Evolutionary conservation across 1,284 basidiomycete species (phyloP).

Genomic region (Coniferiporia sulphurascens): DNA sequence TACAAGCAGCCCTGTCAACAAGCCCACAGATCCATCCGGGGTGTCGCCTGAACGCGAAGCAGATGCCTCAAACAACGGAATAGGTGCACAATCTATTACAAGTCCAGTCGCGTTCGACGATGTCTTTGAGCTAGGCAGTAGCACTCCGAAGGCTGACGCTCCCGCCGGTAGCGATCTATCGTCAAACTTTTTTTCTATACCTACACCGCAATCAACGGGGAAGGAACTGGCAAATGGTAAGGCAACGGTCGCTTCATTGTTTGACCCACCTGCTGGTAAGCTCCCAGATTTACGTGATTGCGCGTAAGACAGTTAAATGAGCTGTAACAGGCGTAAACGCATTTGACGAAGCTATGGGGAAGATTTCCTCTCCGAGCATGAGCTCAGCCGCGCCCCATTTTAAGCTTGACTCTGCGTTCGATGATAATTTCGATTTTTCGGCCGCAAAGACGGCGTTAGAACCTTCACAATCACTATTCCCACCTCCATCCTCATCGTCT

Average conservation of each 20-base stretch:
- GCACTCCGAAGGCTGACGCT: constrained; percentile 24
- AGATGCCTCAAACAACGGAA: constrained; percentile 27
- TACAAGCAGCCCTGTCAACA: not conserved
- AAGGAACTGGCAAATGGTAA: constrained; percentile 2
- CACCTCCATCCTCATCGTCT: constrained; percentile 18
- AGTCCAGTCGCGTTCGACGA: constrained; percentile 49
- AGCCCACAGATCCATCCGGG: constrained; percentile 27
- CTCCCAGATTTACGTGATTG: not conserved
- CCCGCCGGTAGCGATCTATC: constrained; percentile 7
- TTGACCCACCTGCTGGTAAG: constrained; percentile 1
- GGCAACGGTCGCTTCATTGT: not conserved
- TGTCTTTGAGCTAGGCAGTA: constrained; percentile 49
- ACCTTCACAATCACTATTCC: constrained; percentile 17
- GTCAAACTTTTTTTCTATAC: constrained; percentile 10
- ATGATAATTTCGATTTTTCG: constrained; percentile 83
- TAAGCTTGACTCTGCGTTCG: constrained; percentile 70
- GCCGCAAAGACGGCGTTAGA: constrained; percentile 40
- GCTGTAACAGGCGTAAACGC: constrained; percentile 48
- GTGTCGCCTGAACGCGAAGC: constrained; percentile 22
- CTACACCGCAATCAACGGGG: not conserved
- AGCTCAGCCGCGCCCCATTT: constrained; percentile 41
- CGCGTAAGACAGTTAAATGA: not conserved
- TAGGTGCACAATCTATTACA: constrained; percentile 20
- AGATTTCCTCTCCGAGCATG: constrained; percentile 36
- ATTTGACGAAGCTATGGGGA: constrained; percentile 70